Conservation (phyloP, 495 filamentous ascomycete species). For the Aeminium ludgeri region DNA sequence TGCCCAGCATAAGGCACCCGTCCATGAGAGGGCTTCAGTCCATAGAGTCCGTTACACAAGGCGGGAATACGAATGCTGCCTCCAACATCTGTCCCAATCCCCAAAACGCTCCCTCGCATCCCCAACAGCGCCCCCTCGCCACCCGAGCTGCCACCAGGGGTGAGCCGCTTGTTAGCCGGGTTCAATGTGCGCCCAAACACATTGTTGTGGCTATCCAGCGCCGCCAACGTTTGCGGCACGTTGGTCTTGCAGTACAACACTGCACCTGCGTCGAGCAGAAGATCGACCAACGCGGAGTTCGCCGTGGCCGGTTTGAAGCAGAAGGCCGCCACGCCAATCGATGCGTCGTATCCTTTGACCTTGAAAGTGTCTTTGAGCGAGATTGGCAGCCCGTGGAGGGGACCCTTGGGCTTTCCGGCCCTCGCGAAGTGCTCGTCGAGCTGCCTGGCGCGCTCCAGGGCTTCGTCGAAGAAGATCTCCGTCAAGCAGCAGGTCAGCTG, state of each 20-base stretch:
- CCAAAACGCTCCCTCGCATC: constrained; percentile 23
- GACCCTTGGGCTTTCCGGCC: constrained; percentile 22
- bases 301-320: constrained; percentile 18
- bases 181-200: constrained; percentile 28
- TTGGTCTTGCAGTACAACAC: constrained; percentile 32
- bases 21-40: constrained; percentile 36
- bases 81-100: constrained; percentile 49
- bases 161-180: constrained; percentile 23
- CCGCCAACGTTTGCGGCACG: constrained; percentile 28
- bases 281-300: constrained; percentile 20
- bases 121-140: constrained; percentile 33
- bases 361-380: constrained; percentile 28
- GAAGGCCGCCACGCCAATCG: constrained; percentile 22
- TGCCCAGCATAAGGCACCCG: constrained; percentile 39
- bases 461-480: constrained; percentile 26
- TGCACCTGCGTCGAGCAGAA: constrained; percentile 24
- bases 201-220: constrained; percentile 28
- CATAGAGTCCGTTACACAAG: constrained; percentile 46
- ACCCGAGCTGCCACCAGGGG: constrained; percentile 43
- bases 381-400: constrained; percentile 27
- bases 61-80: constrained; percentile 53
- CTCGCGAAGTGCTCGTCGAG: constrained; percentile 22
- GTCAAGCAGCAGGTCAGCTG: constrained; percentile 29
- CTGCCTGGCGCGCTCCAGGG: constrained; percentile 19
- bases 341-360: constrained; percentile 23